Base-by-base conservation (phyloP, 371 early-diverging fungal species). In the Mucor velutinosus region DNA sequence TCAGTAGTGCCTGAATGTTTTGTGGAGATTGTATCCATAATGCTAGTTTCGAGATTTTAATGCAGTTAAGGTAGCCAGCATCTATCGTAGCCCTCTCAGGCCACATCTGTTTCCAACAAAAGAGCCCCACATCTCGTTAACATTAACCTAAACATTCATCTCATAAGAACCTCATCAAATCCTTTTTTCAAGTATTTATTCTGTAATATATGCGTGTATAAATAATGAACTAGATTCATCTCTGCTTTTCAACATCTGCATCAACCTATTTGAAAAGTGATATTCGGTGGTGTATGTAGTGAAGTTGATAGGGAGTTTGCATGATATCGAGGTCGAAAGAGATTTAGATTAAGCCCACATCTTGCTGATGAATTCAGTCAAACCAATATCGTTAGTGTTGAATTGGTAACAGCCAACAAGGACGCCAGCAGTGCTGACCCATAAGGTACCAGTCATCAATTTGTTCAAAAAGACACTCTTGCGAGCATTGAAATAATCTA, bases 321-420 rank as follows among this genome's bases (percentile, higher is more conserved):
- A 57, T 57, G 45, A 53, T 27, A 21, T 25, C 23, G 14, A 53
- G 4, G 27, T 53, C 25, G 60, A 58, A 51, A 55, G 19, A 57
- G 51, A 41, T 53, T 45, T 29, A 27, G 30, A 70, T 76, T 87
- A 89, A 69, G 91, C 82, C 98, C 98, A 97, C 51, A 92, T 55
- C 59, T 91, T 87, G 78, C 86, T 81, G 66, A 94, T 81, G 70
- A 94, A 85, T 76, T 93, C 95, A 56, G 97, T 96, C 65, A 98
- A 79, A 30, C 99, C 98, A 64, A 97, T 86, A 70, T 98, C 98
- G 59, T 93, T 87, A 30, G 97, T 97, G 86, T 98, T 98, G 89
- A 97, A 91, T 73, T 90, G 82, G 85, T 93, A 98, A 75, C 90
- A 91, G 29, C 96, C 98, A 71, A 93, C 91, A 65, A 97, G 77